A percentile compares a stretch with the other conserved stretches of the same genome.
phyloP scores from a whole-genome alignment of 1,284 basidiomycete genomes.

The Apiotrichum gamsii region DNA sequence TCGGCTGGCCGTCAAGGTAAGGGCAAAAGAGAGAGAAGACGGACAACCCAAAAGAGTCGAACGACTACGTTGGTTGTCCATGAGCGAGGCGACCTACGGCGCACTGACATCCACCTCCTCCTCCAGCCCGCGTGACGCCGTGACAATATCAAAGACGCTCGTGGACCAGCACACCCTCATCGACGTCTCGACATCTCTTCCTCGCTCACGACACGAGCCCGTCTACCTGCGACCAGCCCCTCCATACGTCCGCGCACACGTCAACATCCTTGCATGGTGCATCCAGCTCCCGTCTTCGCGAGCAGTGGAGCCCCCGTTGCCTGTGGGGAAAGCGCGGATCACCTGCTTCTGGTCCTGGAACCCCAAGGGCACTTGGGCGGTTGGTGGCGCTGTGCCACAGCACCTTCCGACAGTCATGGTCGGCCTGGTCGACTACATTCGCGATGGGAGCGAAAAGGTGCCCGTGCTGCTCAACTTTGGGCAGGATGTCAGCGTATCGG shows the following conservation, averaged over 20 bases:
- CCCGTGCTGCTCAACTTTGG: constrained; percentile 75
- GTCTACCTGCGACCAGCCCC: constrained; percentile 88
- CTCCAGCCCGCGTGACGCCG: constrained; percentile 85
- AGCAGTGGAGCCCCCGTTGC: constrained; percentile 42
- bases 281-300: constrained; percentile 57
- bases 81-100: too few species aligned
- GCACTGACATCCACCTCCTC: constrained; percentile 23
- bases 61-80: too few species aligned
- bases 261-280: constrained; percentile 86
- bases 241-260: constrained; percentile 86
- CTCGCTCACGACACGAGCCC: constrained; percentile 83
- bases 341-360: constrained; percentile 96
- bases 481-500: constrained; percentile 70
- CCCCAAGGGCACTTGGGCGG: constrained; percentile 79
- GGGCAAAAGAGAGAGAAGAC: too few species aligned
- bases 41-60: too few species aligned
- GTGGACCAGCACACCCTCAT: constrained; percentile 76
- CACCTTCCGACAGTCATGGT: constrained; percentile 76
- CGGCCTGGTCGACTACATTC: constrained; percentile 69
- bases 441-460: constrained; percentile 64
- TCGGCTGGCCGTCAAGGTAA: constrained; percentile 95
- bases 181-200: constrained; percentile 91
- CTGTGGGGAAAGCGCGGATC: constrained; percentile 57
- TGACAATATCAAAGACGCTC: constrained; percentile 81
- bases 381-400: constrained; percentile 57